Evolutionary conservation across 257 asterid genomes (phyloP), one percentile per base, ranked within the genome.

Genomic region (Ilex aquifolium): DNA sequence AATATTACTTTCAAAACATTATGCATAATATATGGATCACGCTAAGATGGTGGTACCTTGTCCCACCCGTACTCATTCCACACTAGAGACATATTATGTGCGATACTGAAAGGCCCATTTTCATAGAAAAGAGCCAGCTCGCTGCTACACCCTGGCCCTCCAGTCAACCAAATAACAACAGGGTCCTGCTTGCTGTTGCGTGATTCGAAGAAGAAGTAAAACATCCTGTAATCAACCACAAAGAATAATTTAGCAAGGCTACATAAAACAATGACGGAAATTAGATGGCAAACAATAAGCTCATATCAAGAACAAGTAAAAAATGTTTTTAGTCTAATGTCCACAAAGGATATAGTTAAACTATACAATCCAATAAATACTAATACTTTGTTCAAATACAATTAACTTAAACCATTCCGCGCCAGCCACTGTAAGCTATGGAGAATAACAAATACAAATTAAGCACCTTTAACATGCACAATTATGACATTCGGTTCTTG

Each of bases 111-210:
- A 60, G 98, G 98, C 15, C 98, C 98, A 79, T 92, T 92, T 77
- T 91, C 98, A 61, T 86, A 88, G 81, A 91, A 91, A 62, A 88
- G 95, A 53, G 95, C 98, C 88, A 86, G 77, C 79, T 92, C 98
- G 68, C 98, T 88, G 79, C 97, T 83, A 78, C 98, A 92, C 59
- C 98, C 98, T 62, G 98, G 98, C 17, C 98, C 98, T 62, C 97
- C 97, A 63, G 97, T 92, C 82, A 92, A 75, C 98, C 98, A 92
- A 80, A 92, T 92, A 57, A 88, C 95, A 65, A 92, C 95, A 62
- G 96, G 98, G 64, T 83, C 95, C 14, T 77, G 70, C 63, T 71
- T 68, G 83, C 86, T 82, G 72, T 80, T 82, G 10, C 93, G 91
- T 31, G 98, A 92, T 73, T 92, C 87, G 65, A 92, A 92, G 92